Evolutionary conservation across 2,329 filamentous ascomycete genomes (phyloP).

Genomic region (Microcera coccophila): DNA sequence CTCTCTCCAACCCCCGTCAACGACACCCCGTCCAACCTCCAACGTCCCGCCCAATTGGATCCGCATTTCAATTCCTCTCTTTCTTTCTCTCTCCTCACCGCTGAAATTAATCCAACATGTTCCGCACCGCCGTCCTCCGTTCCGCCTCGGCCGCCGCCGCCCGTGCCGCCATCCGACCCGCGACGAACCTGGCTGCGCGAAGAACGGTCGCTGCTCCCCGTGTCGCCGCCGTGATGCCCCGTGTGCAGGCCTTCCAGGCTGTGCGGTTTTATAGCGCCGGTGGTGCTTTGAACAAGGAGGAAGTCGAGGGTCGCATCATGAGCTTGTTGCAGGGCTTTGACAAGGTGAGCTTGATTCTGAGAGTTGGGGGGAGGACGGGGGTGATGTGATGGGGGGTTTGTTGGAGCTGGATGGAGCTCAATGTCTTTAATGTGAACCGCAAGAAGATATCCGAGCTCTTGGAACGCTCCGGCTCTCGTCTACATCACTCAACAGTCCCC

Average conservation of each 20-base stretch:
- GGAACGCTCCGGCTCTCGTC: too few species aligned
- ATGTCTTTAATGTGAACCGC: too few species aligned
- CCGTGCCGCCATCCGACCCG: constrained; percentile 45
- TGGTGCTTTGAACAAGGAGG: constrained; percentile 71
- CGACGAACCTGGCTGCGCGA: constrained; percentile 52
- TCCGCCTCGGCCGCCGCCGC: constrained; percentile 63
- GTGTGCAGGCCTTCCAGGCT: constrained; percentile 60
- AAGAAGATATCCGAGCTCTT: too few species aligned
- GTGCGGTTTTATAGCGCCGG: constrained; percentile 84
- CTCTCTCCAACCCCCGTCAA: constrained; percentile 9
- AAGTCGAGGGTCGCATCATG: constrained; percentile 89
- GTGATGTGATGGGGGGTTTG: not conserved
- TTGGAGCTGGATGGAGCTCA: not conserved
- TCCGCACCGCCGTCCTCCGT: constrained; percentile 81
- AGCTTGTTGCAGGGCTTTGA: constrained; percentile 94
- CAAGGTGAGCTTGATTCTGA: constrained; percentile 58
- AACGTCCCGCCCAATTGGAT: constrained; percentile 10
- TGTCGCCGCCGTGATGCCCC: constrained; percentile 57
- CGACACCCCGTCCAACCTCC: constrained; percentile 10
- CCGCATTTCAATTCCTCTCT: constrained; percentile 5
- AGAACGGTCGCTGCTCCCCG: constrained; percentile 56
- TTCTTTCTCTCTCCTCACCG: too few species aligned
- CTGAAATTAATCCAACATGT: constrained; percentile 58
- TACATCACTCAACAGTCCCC: too few species aligned
- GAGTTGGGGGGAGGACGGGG: not conserved